Base-by-base conservation (phyloP, 2,329 filamentous ascomycete species). In the Boeremia lycopersici region DNA sequence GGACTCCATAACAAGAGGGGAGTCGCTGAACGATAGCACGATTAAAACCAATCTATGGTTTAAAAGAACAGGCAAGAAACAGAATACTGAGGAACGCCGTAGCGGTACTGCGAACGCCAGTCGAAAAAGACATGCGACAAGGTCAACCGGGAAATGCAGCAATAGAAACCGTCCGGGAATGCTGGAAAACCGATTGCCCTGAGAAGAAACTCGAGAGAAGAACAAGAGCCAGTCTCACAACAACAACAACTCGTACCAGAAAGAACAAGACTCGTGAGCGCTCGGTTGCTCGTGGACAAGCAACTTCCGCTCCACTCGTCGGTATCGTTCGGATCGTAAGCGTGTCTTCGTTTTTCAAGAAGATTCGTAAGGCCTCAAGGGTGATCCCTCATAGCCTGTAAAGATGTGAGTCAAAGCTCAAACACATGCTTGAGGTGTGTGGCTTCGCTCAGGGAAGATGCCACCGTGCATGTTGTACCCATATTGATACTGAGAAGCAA, bases 381-480 rank as follows among this genome's bases (percentile, higher is more conserved):
- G n/a, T 40, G 48, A 19, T 6, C 43, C 50, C 44, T 28, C 40
- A 25, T 45, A 29, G 48, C 41, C 54, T 54, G 38, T 5, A 44
- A 39, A 48, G 29, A 58, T 48, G 58, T 57, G 48, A 55, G 46
- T 38, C 31, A 48, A 31, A 34, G 44, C 39, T 63, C 65, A 74
- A 15, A 74, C 71, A 50, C 72, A 74, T 41, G 71, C 69, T 54
- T 79, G 77, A n/a, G 77, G 77, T 3, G 78, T 74, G 44, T 79
- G 77, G 45, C 75, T 72, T 25, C 63, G 66, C 55, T 81, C 78
- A 42, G 73, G 71, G 47, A 82, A 76, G 50, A 81, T 76, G 34
- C 73, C 74, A 57, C 74, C 74, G 53, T 78, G 75, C 67, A 71
- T 68, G 40, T 64, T 66, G 54, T 69, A 70, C 69, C 66, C 63